These are phyloP conservation scores for Eucalyptus erythrocorys DNA, from an alignment of 345 rosid genomes.

Conservation along the genomic window DNA sequence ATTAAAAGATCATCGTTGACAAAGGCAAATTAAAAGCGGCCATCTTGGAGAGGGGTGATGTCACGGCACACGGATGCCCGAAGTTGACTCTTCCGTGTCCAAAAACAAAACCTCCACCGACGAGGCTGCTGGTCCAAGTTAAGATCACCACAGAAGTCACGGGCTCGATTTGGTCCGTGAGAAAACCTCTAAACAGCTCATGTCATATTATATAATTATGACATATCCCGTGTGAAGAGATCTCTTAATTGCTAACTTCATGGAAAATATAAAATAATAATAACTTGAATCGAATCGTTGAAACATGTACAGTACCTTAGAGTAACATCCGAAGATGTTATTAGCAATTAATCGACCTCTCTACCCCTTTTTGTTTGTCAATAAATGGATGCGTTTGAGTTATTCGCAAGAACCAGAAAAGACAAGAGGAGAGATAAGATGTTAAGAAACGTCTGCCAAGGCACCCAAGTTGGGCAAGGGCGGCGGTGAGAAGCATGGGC, in stretches of 20 bases:
- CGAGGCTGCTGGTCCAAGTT: background rate
- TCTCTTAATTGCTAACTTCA: background rate
- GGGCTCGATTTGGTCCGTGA: background rate
- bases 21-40: background rate
- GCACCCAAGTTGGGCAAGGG: background rate
- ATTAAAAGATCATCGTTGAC: background rate
- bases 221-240: background rate
- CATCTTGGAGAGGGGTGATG: background rate
- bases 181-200: background rate
- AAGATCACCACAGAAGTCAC: background rate
- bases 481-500: background rate
- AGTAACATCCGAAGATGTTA: background rate
- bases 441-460: background rate
- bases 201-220: background rate
- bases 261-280: fast-evolving
- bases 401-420: background rate
- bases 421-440: background rate
- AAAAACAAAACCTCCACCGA: background rate
- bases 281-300: fast-evolving
- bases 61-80: background rate
- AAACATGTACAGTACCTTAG: background rate
- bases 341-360: background rate
- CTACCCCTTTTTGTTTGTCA: background rate
- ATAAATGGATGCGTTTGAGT: background rate
- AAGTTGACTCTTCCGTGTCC: background rate